phyloP scores from a whole-genome alignment of 495 filamentous ascomycete species.

The Paragyromitra xinjiangensis region DNA sequence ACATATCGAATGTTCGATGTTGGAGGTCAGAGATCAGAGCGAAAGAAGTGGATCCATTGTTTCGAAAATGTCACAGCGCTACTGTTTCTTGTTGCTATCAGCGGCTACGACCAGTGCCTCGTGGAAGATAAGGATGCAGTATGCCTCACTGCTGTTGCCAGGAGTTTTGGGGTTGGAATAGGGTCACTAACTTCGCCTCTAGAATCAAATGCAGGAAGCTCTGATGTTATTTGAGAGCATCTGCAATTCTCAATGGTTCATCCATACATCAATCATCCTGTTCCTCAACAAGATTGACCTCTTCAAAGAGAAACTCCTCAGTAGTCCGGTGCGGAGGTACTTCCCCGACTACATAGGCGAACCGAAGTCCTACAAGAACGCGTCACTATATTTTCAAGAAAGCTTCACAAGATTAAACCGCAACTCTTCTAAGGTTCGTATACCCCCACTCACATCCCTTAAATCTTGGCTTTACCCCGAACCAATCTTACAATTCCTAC shows the following conservation, averaged over 20 bases:
- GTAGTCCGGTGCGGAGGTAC: slow-evolving; percentile 83
- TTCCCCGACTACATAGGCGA: slow-evolving; percentile 89
- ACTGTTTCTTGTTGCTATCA: slow-evolving; percentile 93
- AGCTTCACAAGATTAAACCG: slow-evolving; percentile 88
- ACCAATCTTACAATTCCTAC: slow-evolving; percentile 4
- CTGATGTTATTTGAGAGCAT: slow-evolving; percentile 98
- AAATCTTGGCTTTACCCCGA: background rate
- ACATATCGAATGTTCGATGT: slow-evolving; percentile 99
- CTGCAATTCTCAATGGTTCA: slow-evolving; percentile 97
- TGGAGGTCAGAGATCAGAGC: slow-evolving; percentile 93
- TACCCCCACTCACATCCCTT: background rate
- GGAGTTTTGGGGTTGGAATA: slow-evolving; percentile 14
- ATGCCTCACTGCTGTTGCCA: slow-evolving; percentile 58
- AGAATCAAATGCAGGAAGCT: slow-evolving; percentile 99
- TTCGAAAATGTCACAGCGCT: slow-evolving; percentile 96
- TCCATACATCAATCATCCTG: slow-evolving; percentile 92
- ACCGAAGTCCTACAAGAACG: slow-evolving; percentile 66
- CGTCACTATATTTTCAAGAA: slow-evolving; percentile 85
- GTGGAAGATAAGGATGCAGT: slow-evolving; percentile 98
- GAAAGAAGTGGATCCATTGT: slow-evolving; percentile 99
- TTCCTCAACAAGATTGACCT: slow-evolving; percentile 99
- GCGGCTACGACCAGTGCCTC: slow-evolving; percentile 95
- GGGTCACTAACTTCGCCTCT: slow-evolving; percentile 31
- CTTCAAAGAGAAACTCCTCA: slow-evolving; percentile 86
- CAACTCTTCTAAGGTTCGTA: slow-evolving; percentile 70